phyloP scores from a whole-genome alignment of 805 yeast species.

The Hemisphaericaspora nanyangensis region DNA sequence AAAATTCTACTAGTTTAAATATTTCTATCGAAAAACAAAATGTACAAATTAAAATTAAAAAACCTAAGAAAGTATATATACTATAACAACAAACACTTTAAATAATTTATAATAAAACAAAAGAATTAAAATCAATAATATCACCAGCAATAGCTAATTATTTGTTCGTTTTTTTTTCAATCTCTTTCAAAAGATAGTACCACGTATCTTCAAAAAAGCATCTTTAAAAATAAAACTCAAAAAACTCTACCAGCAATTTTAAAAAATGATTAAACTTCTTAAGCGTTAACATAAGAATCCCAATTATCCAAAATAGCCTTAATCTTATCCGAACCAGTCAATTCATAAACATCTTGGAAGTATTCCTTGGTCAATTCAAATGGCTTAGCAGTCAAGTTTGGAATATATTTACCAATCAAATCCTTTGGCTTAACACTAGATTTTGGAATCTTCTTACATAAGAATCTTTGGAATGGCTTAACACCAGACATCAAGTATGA shows the following conservation, averaged over 20 bases:
- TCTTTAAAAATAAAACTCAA: no score
- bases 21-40: background rate
- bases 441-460: constrained; percentile 91
- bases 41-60: background rate
- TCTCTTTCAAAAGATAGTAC: no score
- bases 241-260: background rate
- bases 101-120: no score
- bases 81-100: no score
- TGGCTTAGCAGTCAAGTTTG: constrained; percentile 97
- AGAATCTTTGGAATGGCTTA: constrained; percentile 97
- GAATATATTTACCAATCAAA: constrained; percentile 93
- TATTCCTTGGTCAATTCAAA: constrained; percentile 94
- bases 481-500: constrained; percentile 98
- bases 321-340: constrained; percentile 89
- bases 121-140: no score
- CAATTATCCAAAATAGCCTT: constrained; percentile 90
- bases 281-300: constrained; percentile 73
- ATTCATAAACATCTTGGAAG: constrained; percentile 90
- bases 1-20: no score
- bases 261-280: constrained; percentile 4
- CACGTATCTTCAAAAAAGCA: constrained; percentile 6
- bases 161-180: no score
- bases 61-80: no score
- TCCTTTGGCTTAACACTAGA: constrained; percentile 93
- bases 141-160: no score